Evolutionary conservation across 176 grass and related monocot species (phyloP), one percentile per base, ranked within the genome.

Genomic region (Alopecurus myosuroides): DNA sequence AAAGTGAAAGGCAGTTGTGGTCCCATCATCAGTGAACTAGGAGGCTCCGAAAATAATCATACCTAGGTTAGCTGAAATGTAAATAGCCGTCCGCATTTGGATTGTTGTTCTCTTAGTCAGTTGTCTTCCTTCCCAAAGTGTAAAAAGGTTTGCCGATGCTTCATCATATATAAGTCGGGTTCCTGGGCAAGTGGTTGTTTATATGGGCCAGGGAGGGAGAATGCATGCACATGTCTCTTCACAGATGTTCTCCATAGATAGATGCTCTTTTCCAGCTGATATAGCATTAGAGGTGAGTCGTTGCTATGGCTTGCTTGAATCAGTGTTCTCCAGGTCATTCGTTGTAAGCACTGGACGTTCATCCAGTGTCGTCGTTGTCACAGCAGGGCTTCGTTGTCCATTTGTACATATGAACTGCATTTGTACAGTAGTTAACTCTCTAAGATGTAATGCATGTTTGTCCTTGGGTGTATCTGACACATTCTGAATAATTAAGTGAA

Each of bases 151-250:
- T 63, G 86, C 34, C 82, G 75, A 89, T 46, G 78, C 57, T 92
- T 95, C 80, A 89, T 95, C 80, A 89, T 90, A 86, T 89, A 88
- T 90, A 94, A 94, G 70, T 97, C 89, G 88, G 89, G 86, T 91
- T 85, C 78, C 77, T 75, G 83, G 88, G 70, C 69, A 85, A 82
- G 84, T 86, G 76, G 77, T 92, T 93, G 91, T 97, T 85, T 55
- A 89, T 97, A 88, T 90, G 77, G 77, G 62, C 53, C 77, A 74
- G 70, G 70, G 74, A 70, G 90, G 87, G 48, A 88, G 75, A 80
- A 82, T 89, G 88, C 36, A 84, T 84, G 84, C 80, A 44, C 55
- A 78, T 69, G 84, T 65, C 22, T 64, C 60, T 46, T 86, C 35
- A 73, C 65, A 90, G 65, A 84, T 91, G 81, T 41, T 84, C 35